Evolutionary conservation across 352 stramenopile species (phyloP), one percentile per base, ranked within the genome.

Genomic region (Phytophthora vignae): DNA sequence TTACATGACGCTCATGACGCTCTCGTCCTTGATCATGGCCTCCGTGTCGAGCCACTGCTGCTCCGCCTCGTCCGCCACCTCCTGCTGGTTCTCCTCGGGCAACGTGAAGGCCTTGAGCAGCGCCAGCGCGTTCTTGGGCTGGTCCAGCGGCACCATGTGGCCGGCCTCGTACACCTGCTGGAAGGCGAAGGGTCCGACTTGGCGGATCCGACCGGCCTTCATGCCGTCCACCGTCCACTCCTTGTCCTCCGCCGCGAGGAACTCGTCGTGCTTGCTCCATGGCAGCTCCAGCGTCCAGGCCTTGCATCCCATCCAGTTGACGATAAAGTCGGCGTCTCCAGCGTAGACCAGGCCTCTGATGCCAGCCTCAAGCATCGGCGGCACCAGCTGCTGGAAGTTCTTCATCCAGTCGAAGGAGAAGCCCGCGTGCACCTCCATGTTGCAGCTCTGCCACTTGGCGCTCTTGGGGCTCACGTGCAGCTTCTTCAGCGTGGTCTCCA

Each of bases 351-450:
- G 80, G 1, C 93, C 94, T 21, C 88, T 82, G 59, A 99, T 80
- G 68, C 87, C 96, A 48, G 83, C 88, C 72, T 98, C 90, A 22
- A 99, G 82, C 79, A 99, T 90, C 9, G 95, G 90, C 11, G 82
- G 82, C 25, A 99, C 79, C 15, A 97, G 84, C 19, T 90, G 71
- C n/a, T 98, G 85, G 77, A 98, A 99, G 73, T 99, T 96, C 71
- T 98, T 97, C 96, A 99, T 99, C 95, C 93, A 99, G 81, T 99
- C 97, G 60, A 86, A 91, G 17, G 89, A 81, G 69, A 99, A 99
- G 9, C 90, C 88, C 36, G 92, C 81, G 72, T 99, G 96, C 27
- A 99, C 95, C n/a, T 90, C 88, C 83, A 96, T 98, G 85, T 99
- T 99, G 84, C 96, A 99, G 9, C 82, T 88, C 42, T 96, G 67